A percentile compares a stretch with the other conserved stretches of the same genome.
These are phyloP conservation scores for Trichophaea hybrida DNA, from an alignment of 2,329 filamentous ascomycete species.

Conservation along the genomic window DNA sequence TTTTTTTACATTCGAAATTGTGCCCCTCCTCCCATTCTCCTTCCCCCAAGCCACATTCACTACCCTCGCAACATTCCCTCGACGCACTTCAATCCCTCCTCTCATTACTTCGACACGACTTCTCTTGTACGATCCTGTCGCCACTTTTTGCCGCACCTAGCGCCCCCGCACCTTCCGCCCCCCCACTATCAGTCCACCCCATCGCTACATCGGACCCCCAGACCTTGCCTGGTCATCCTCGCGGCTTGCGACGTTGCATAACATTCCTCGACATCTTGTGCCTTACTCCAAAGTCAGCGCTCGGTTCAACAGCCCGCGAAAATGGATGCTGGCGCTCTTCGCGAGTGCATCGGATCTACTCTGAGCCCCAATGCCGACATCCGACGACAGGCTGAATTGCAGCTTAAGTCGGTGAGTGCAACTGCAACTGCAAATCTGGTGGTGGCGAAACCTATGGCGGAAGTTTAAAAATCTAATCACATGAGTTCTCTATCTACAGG, in stretches of 20 bases:
- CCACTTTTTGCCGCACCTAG: neutral
- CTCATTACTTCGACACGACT: no score
- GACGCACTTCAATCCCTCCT: no score
- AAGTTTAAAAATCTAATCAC: neutral
- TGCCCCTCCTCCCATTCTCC: neutral
- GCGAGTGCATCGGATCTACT: conserved; percentile 62
- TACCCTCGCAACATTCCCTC: neutral
- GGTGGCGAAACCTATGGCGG: no score
- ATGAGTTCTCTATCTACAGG: conserved; percentile 38
- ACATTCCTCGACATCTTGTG: neutral
- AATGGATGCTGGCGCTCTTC: conserved; percentile 64
- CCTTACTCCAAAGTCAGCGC: neutral
- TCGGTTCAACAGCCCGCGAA: neutral
- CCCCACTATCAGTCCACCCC: neutral
- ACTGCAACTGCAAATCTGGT: neutral
- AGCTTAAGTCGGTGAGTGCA: conserved; percentile 60
- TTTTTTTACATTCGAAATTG: neutral
- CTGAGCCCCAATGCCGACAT: conserved; percentile 60
- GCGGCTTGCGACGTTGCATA: conserved; percentile 1
- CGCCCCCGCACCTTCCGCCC: neutral
- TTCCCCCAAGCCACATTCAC: neutral
- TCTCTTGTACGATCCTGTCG: neutral
- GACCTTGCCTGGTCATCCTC: neutral
- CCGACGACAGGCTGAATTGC: conserved; percentile 61
- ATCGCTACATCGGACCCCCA: neutral